Base-by-base conservation (phyloP, 352 stramenopile species). In the Globisporangium apiculatum region DNA sequence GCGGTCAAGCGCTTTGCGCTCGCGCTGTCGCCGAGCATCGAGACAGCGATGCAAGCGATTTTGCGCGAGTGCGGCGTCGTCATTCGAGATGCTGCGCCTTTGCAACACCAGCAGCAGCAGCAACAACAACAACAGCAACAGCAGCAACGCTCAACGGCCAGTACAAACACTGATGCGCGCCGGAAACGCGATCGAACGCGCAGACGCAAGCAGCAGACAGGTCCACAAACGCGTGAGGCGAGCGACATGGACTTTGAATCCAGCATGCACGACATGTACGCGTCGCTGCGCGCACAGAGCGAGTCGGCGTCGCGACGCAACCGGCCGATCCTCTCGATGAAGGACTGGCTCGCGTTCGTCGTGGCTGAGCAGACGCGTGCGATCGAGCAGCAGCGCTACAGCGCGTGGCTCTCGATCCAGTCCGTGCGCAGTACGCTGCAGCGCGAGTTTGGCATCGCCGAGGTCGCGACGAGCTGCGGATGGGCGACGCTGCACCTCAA, bases 401-500 rank as follows among this genome's bases (percentile, higher is more conserved):
- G 65, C 35, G 75, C 78, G 43, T 80, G 65, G 72, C 65, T 75
- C 48, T 86, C 78, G 46, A 76, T 86, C 61, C 59, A 85, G 58
- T 86, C 75, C 6, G 58, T 82, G 42, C 72, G 72, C 55, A 53
- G 57, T 17, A 83, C 72, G 9, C 54, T 88, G 15, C 60, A 68
- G 51, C 75, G 78, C 17, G 78, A 88, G 60, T 76, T 86, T 41
- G 70, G 70, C 0, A 51, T 88, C 35, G 51, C 65, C 2, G 70
- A 86, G 41, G 56, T 88, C 18, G 10, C 62, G 17, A 75, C 67
- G 36, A 83, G 73, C 51, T 88, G 78, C 24, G 75, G 72, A 9
- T 88, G 78, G 78, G 74, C 75, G 17, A 74, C 78, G 0, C 57
- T 86, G 48, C 75, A 80, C n/a, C 56, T 88, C 17, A 86, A 86